phyloP scores from a whole-genome alignment of 495 filamentous ascomycete species.

The Lasiosphaeria miniovina region DNA sequence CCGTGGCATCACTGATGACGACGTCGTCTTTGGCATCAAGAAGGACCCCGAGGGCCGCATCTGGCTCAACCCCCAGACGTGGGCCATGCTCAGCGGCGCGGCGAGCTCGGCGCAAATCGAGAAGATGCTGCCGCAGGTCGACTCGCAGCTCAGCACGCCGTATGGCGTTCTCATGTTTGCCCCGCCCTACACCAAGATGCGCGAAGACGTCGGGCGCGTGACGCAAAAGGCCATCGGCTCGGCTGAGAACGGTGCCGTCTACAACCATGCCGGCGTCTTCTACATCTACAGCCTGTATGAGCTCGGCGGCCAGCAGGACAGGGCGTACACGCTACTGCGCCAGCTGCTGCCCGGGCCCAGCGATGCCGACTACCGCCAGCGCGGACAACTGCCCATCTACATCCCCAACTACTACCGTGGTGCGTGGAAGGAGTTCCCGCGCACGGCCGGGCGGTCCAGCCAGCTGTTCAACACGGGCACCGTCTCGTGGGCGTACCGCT shows the following conservation, averaged over 20 bases:
- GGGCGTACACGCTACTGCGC: slow-evolving; percentile 47
- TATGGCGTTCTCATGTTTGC: slow-evolving; percentile 55
- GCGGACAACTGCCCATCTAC: slow-evolving; percentile 54
- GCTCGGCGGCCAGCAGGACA: slow-evolving; percentile 45
- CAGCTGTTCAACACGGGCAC: slow-evolving; percentile 59
- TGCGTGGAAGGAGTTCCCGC: slow-evolving; percentile 46
- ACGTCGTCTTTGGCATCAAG: slow-evolving; percentile 49
- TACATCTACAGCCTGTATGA: slow-evolving; percentile 51
- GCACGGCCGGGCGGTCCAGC: slow-evolving; percentile 52
- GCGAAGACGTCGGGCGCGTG: slow-evolving; percentile 57
- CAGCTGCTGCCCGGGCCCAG: slow-evolving; percentile 52
- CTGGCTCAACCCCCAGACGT: slow-evolving; percentile 57
- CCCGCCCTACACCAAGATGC: slow-evolving; percentile 51
- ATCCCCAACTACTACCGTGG: slow-evolving; percentile 59
- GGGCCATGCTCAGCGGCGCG: slow-evolving; percentile 52
- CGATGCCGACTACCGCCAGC: slow-evolving; percentile 49
- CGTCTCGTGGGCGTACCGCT: slow-evolving; percentile 53
- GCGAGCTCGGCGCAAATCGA: slow-evolving; percentile 41
- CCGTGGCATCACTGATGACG: slow-evolving; percentile 55
- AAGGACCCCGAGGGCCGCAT: slow-evolving; percentile 51
- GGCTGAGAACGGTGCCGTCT: slow-evolving; percentile 56
- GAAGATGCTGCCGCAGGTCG: slow-evolving; percentile 47
- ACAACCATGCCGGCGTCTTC: slow-evolving; percentile 55
- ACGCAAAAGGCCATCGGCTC: slow-evolving; percentile 56
- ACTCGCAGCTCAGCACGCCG: slow-evolving; percentile 49